Base-by-base conservation (phyloP, 176 grass and related monocot species). In the Neostapfia colusana region DNA sequence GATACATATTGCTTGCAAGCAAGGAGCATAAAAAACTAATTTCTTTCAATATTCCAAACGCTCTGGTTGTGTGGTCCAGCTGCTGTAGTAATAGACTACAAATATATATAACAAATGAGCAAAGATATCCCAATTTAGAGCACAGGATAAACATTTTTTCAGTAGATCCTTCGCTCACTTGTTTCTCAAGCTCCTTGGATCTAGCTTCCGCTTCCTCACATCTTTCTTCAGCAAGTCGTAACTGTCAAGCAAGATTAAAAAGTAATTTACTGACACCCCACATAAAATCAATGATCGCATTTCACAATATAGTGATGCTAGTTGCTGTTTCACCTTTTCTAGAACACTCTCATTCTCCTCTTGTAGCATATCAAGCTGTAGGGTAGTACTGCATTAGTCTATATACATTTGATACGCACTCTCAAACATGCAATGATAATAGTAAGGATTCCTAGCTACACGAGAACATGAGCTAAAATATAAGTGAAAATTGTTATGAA, bases 281-380 rank as follows among this genome's bases (percentile, higher is more conserved):
- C n/a, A 65, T 64, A 84, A 37, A 84, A 80, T 57, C 5, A 0
- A 71, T 50, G 51, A 25, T 23, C 36, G 34, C 6, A 59, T 76
- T 50, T 8, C 20, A 68, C 25, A 74, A 26, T 36, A 59, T 58
- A 48, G 35, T n/a, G 57, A 49, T 74, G 28, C 37, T 51, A 64
- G 21, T 70, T 83, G 53, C 1, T 53, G 69, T 76, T 78, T 78
- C 86, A 99, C 96, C 92, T 99, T 99, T 51, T 95, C 92, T 76
- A 95, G 84, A 80, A 95, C 89, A 12, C 81, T 85, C 72, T 92
- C 89, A 85, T 99, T 99, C 77, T 99, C 96, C 79, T 99, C 96
- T 90, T 99, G 96, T 69, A 99, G 85, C 89, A 99, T 99, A 74
- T 99, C 96, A 85, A 99, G 89, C 96, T 99, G 96, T 83, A 85